A percentile compares a stretch with the other conserved stretches of the same genome.
phyloP scores from a whole-genome alignment of 2,329 filamentous ascomycete genomes.

The Coniochaeta sp. region DNA sequence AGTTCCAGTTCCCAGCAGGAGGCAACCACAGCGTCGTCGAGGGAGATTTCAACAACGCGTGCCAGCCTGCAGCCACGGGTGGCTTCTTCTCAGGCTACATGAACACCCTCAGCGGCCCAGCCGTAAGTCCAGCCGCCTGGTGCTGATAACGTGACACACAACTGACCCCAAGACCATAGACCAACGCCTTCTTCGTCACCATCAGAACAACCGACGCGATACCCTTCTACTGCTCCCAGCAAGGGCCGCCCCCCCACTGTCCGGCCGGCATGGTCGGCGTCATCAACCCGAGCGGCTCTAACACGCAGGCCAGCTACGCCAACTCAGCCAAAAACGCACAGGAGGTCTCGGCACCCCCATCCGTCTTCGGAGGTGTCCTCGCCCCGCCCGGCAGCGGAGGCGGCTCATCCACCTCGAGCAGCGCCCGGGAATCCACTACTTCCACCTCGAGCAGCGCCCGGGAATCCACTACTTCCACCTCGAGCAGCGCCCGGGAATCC shows the following conservation, averaged over 20 bases:
- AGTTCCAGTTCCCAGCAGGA: conserved; percentile 42
- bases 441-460: too few species aligned
- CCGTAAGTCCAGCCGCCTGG: conserved; percentile 12
- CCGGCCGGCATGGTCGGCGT: conserved; percentile 37
- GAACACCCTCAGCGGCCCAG: too few species aligned
- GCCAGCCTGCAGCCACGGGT: conserved; percentile 30
- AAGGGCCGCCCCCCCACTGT: conserved; percentile 28
- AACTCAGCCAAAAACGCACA: background rate
- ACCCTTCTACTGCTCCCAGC: conserved; percentile 40
- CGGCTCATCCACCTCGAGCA: background rate
- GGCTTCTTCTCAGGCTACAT: conserved; percentile 42
- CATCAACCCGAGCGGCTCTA: conserved; percentile 26
- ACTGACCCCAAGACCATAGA: conserved; percentile 3
- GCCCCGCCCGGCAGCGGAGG: background rate
- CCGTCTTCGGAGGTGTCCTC: background rate
- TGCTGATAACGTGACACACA: background rate
- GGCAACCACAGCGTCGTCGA: conserved; percentile 43
- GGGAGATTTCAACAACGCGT: conserved; percentile 40
- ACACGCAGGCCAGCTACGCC: background rate
- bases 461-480: too few species aligned
- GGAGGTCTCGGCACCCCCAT: background rate
- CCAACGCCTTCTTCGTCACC: conserved; percentile 33
- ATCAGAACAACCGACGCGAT: conserved; percentile 32
- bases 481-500: too few species aligned
- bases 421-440: too few species aligned